These are phyloP conservation scores for Akanthomyces dipterigenus DNA, from an alignment of 2,329 filamentous ascomycete genomes.

Conservation along the genomic window DNA sequence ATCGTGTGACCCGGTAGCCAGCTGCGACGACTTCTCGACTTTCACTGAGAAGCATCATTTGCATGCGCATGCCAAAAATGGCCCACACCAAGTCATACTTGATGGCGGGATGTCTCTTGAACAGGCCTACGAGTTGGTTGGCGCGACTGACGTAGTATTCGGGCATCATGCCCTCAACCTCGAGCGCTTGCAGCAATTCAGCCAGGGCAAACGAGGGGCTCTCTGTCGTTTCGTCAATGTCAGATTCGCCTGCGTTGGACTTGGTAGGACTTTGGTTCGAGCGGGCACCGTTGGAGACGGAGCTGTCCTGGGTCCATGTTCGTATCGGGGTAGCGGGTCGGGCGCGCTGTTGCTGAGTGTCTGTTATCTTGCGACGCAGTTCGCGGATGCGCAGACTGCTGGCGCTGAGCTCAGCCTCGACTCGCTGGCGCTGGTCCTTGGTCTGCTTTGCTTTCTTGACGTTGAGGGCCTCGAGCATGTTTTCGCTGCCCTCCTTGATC, in stretches of 20 bases:
- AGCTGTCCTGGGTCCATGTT: conserved; percentile 40
- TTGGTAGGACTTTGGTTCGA: conserved; percentile 52
- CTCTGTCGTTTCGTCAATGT: conserved; percentile 64
- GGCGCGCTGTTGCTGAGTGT: conserved; percentile 45
- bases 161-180: conserved; percentile 77
- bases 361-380: conserved; percentile 53
- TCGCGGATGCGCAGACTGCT: conserved; percentile 69
- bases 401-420: conserved; percentile 83
- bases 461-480: conserved; percentile 91
- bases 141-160: conserved; percentile 94
- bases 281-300: conserved; percentile 41
- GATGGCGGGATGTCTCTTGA: conserved; percentile 83
- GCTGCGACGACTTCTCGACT: conserved; percentile 93
- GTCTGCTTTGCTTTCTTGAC: conserved; percentile 93
- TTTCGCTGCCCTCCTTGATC: conserved; percentile 96
- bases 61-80: conserved; percentile 86
- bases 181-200: conserved; percentile 83
- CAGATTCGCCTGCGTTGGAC: conserved; percentile 50
- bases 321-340: conserved; percentile 46
- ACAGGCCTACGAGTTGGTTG: conserved; percentile 91
- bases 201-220: conserved; percentile 87
- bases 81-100: conserved; percentile 98
- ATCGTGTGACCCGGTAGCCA: conserved; percentile 86
- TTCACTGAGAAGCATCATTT: conserved; percentile 92
- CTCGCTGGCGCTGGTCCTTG: conserved; percentile 71